Evolutionary conservation across 2,329 filamentous ascomycete genomes (phyloP), one percentile per base, ranked within the genome.

Genomic region (Ophiobolus disseminans): DNA sequence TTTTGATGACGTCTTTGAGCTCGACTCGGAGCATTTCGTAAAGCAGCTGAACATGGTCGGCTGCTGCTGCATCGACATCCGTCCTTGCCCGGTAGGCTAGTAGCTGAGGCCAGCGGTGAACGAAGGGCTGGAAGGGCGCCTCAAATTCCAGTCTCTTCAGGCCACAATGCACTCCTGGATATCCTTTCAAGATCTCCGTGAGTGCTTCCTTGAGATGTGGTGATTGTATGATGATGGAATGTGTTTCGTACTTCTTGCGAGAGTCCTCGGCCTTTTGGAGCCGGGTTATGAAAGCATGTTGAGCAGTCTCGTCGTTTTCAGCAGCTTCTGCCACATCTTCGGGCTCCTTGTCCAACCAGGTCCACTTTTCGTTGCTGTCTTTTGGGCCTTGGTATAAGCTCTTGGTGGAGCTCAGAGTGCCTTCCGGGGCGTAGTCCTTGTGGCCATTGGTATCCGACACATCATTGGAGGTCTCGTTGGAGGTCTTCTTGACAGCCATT

Each of bases 191-290:
- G 6, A 87, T 76, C 9, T 79, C 75, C 8, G 73, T 74, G 0
- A 89, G 75, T 4, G 82, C 77, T 2, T 75, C 73, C 69, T 85
- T 86, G 34, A 89, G 72, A 44, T 79, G 75, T 1, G 84, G 82
- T 16, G 81, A 86, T 67, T 89, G 86, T 5, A 89, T 73, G 35
- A 87, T 77, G 48, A 89, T 81, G 37, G 82, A 85, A 60, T 88
- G 78, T 19, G 86, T 78, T 44, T 81, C 73, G 23, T 87, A 78
- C 36, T 81, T 82, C 66, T 85, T 86, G 46, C 81, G 79, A 20
- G 82, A 81, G 61, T 86, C 80, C 16, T 64, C 49, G 21, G 60
- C 54, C 28, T 65, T 63, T 47, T 77, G 73, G 59, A 86, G 57
- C 2, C 62, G 59, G 5, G 55, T 60, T 19, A 66, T 57, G 13